These are phyloP conservation scores for Metschnikowia bowlesiae DNA, from an alignment of 805 yeast genomes.

Conservation along the genomic window DNA sequence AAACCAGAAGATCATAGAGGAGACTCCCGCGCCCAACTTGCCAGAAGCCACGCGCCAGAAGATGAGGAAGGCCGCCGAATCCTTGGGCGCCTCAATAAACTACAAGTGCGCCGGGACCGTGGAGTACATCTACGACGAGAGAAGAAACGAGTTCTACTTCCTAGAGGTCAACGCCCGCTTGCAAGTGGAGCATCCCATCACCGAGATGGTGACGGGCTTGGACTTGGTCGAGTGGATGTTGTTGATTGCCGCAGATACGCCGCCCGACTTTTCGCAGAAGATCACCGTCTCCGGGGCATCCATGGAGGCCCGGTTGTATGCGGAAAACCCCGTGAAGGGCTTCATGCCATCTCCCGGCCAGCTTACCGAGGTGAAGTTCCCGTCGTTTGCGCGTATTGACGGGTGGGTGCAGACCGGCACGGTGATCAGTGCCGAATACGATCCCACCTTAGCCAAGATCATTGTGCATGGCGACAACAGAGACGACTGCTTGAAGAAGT, in stretches of 20 bases:
- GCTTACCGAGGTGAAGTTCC: constrained; percentile 78
- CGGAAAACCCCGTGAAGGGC: constrained; percentile 94
- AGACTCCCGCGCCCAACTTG: constrained; percentile 94
- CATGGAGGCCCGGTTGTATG: constrained; percentile 95
- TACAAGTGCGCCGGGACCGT: constrained; percentile 98
- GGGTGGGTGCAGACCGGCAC: constrained; percentile 93
- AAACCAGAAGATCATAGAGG: constrained; percentile 94
- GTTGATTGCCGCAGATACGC: constrained; percentile 79
- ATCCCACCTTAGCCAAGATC: constrained; percentile 93
- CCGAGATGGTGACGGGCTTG: constrained; percentile 91
- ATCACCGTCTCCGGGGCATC: constrained; percentile 77
- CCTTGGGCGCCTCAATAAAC: constrained; percentile 73
- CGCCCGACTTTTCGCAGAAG: constrained; percentile 68
- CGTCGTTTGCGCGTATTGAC: constrained; percentile 88
- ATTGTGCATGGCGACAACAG: constrained; percentile 92
- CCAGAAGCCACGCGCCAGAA: constrained; percentile 71
- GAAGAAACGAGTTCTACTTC: constrained; percentile 85
- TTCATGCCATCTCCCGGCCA: constrained; percentile 97
- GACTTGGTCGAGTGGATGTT: constrained; percentile 98
- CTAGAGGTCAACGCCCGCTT: constrained; percentile 94
- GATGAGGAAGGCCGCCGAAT: constrained; percentile 82
- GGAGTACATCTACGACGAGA: constrained; percentile 87
- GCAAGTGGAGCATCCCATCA: constrained; percentile 97
- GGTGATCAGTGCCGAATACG: constrained; percentile 84
- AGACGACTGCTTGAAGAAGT: constrained; percentile 71